Conservation (phyloP, 2,329 filamentous ascomycete genomes). For the Diplodia intermedia region DNA sequence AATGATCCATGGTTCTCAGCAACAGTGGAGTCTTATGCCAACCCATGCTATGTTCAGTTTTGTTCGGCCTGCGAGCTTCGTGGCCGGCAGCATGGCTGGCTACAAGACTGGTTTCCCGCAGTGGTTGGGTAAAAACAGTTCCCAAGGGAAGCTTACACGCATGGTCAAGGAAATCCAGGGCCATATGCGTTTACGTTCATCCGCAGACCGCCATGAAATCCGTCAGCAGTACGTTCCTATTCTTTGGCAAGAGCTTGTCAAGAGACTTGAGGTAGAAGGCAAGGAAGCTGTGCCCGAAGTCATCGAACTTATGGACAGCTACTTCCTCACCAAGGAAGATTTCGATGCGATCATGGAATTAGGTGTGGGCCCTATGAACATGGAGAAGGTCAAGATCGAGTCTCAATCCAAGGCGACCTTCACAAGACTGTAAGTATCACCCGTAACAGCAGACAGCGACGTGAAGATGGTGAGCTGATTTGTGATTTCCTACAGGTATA, state of each 20-base stretch:
- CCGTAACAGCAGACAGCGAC: background rate
- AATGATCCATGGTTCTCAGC: slow-evolving; percentile 98
- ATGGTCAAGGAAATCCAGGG: slow-evolving; percentile 93
- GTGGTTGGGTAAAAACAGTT: slow-evolving; percentile 97
- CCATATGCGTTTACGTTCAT: slow-evolving; percentile 91
- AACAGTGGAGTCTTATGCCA: slow-evolving; percentile 98
- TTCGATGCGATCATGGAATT: slow-evolving; percentile 93
- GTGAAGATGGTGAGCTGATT: slow-evolving; percentile 25
- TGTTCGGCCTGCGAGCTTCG: slow-evolving; percentile 85
- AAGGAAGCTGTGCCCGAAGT: slow-evolving; percentile 82
- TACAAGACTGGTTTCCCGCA: slow-evolving; percentile 77
- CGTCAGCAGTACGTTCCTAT: slow-evolving; percentile 92
- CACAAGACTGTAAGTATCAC: slow-evolving; percentile 75
- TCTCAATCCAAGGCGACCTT: slow-evolving; percentile 87
- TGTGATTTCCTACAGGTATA: slow-evolving; percentile 68
- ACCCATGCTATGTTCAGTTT: slow-evolving; percentile 95
- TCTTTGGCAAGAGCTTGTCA: slow-evolving; percentile 81
- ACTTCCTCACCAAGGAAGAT: slow-evolving; percentile 93
- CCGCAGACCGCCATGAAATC: slow-evolving; percentile 90
- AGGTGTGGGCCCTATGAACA: slow-evolving; percentile 82
- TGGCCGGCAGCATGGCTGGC: slow-evolving; percentile 74
- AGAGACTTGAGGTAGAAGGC: slow-evolving; percentile 76
- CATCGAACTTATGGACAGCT: slow-evolving; percentile 96
- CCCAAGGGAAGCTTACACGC: slow-evolving; percentile 72
- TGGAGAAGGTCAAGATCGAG: slow-evolving; percentile 78